Percentiles rank a stretch among this genome's conserved stretches.
Conservation (phyloP, 495 filamentous ascomycete species). For the Aspergillus ostianus region DNA sequence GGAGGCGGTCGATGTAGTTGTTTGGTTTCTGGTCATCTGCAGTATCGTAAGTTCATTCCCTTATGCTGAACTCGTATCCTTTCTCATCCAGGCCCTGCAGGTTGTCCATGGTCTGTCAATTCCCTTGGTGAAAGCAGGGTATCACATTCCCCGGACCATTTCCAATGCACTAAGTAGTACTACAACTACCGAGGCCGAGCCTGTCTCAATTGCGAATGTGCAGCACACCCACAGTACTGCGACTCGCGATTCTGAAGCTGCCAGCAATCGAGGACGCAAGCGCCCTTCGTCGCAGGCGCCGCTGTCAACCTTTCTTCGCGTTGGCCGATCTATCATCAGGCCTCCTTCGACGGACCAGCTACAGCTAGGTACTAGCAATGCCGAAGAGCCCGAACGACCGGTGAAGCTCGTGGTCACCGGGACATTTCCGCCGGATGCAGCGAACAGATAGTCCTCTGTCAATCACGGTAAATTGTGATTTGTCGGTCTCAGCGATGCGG, state of each 20-base stretch:
- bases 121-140: conserved; percentile 78
- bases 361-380: conserved; percentile 25
- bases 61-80: background rate
- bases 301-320: conserved; percentile 45
- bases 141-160: conserved; percentile 74
- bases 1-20: conserved; percentile 66
- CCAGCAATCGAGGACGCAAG: conserved; percentile 28
- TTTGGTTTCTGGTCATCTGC: conserved; percentile 85
- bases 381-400: conserved; percentile 36
- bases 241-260: conserved; percentile 20
- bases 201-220: conserved; percentile 30
- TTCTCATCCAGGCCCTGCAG: conserved; percentile 34
- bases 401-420: conserved; percentile 25
- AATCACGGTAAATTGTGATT: background rate
- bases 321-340: conserved; percentile 49
- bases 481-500: background rate
- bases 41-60: conserved; percentile 65
- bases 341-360: conserved; percentile 13
- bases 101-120: conserved; percentile 85
- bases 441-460: background rate
- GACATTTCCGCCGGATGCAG: background rate
- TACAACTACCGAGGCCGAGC: conserved; percentile 29
- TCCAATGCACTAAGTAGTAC: conserved; percentile 55
- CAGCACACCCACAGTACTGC: conserved; percentile 39
- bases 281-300: conserved; percentile 30